These are phyloP conservation scores for Rhododendron simsii DNA, from an alignment of 148 eudicot genomes.

Conservation along the genomic window DNA sequence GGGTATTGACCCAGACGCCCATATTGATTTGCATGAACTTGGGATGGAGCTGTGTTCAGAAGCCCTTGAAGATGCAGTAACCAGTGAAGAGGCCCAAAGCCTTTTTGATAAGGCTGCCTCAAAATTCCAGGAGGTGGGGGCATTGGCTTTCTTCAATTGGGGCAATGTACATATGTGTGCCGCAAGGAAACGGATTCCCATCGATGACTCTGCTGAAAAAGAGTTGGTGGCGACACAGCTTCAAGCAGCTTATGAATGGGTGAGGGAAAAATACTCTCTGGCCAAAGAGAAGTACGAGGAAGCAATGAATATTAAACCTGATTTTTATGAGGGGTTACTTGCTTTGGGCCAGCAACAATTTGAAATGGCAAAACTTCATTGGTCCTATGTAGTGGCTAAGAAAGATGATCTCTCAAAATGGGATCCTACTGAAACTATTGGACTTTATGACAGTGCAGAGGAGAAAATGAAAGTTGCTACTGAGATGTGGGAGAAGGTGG, in stretches of 20 bases:
- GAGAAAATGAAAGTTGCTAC: constrained; percentile 87
- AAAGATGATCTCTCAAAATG: constrained; percentile 71
- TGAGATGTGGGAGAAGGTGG: constrained; percentile 89
- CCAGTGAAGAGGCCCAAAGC: constrained; percentile 82
- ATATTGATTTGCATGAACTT: constrained; percentile 83
- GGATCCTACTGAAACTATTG: constrained; percentile 64
- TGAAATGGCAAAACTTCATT: constrained; percentile 95
- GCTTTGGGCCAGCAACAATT: constrained; percentile 97
- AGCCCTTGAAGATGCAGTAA: constrained; percentile 88
- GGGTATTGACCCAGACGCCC: constrained; percentile 96
- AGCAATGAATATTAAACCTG: constrained; percentile 77
- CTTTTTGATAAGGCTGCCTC: constrained; percentile 84
- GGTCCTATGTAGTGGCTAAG: constrained; percentile 81
- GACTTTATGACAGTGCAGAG: constrained; percentile 77
- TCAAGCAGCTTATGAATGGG: constrained; percentile 83
- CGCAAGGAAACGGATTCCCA: constrained; percentile 78
- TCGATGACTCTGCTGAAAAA: constrained; percentile 62
- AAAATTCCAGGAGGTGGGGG: constrained; percentile 94
- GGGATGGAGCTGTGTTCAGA: constrained; percentile 96
- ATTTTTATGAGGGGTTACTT: constrained; percentile 84
- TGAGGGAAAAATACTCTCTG: constrained; percentile 65
- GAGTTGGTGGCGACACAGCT: constrained; percentile 60
- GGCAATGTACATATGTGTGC: constrained; percentile 98
- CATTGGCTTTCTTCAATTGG: constrained; percentile 93
- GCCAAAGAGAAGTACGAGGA: constrained; percentile 84